phyloP scores from a whole-genome alignment of 805 yeast species.

The Candida oleophila region DNA sequence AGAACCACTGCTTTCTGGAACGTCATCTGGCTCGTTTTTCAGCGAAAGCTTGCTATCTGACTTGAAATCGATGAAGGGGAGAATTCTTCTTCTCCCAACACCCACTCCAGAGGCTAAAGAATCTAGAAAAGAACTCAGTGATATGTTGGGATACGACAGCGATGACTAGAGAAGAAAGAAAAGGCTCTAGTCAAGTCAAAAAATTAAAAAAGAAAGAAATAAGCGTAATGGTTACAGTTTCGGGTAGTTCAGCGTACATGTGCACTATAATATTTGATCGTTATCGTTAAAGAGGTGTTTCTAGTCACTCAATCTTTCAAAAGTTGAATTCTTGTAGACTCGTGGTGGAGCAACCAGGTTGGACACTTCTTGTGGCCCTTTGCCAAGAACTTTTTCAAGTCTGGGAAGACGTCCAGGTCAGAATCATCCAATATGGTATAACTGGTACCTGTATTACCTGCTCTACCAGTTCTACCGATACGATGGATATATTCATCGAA shows the following conservation, averaged over 20 bases:
- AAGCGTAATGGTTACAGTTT: too few species aligned
- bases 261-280: too few species aligned
- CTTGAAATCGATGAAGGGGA: background rate
- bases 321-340: slow-evolving; percentile 12
- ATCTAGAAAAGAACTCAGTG: background rate
- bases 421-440: slow-evolving; percentile 65
- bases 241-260: too few species aligned
- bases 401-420: slow-evolving; percentile 53
- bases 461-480: slow-evolving; percentile 96
- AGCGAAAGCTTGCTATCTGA: background rate
- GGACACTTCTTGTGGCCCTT: slow-evolving; percentile 30
- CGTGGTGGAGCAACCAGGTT: slow-evolving; percentile 21
- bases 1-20: background rate
- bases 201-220: too few species aligned
- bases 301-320: slow-evolving; percentile 13
- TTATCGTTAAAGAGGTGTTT: background rate
- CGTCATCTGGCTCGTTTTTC: background rate
- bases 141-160: background rate
- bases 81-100: background rate
- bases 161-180: background rate
- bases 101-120: background rate
- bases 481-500: slow-evolving; percentile 89
- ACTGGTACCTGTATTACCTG: slow-evolving; percentile 78
- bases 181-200: too few species aligned
- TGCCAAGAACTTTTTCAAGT: slow-evolving; percentile 49